These are phyloP conservation scores for Leccinum truebloodii DNA, from an alignment of 768 basidiomycete species.

Conservation along the genomic window DNA sequence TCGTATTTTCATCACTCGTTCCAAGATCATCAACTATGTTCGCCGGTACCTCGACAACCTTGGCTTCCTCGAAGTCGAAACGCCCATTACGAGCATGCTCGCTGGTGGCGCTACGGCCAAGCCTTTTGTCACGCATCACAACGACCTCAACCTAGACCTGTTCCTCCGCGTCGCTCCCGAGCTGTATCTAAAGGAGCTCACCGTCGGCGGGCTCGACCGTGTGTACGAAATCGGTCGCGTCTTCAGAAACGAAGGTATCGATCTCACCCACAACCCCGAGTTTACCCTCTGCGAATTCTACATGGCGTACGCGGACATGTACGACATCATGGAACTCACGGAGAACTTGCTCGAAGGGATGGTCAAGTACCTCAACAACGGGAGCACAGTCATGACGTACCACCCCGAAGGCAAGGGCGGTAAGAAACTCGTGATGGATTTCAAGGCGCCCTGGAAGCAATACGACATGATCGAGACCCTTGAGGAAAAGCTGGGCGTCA, in stretches of 20 bases:
- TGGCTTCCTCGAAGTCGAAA: slow-evolving; percentile 99
- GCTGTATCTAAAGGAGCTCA: slow-evolving; percentile 95
- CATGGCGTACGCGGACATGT: slow-evolving; percentile 99
- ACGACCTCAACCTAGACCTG: slow-evolving; percentile 94
- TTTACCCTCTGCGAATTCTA: slow-evolving; percentile 99
- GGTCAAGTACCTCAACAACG: slow-evolving; percentile 83
- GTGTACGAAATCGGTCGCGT: slow-evolving; percentile 99
- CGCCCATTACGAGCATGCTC: slow-evolving; percentile 94
- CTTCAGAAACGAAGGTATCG: slow-evolving; percentile 98
- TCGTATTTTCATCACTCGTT: slow-evolving; percentile 87
- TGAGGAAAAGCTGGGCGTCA: slow-evolving; percentile 89
- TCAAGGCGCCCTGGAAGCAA: slow-evolving; percentile 94
- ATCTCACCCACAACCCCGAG: slow-evolving; percentile 98
- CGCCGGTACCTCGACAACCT: slow-evolving; percentile 86
- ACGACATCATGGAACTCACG: slow-evolving; percentile 97
- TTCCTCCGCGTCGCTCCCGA: slow-evolving; percentile 98
- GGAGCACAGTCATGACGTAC: slow-evolving; percentile 76
- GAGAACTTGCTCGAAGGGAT: slow-evolving; percentile 88
- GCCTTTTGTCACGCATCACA: slow-evolving; percentile 98
- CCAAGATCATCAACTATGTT: slow-evolving; percentile 89
- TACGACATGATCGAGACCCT: slow-evolving; percentile 98
- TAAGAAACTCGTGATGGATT: slow-evolving; percentile 76
- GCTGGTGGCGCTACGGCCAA: slow-evolving; percentile 99
- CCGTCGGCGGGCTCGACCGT: slow-evolving; percentile 95
- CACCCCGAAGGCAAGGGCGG: slow-evolving; percentile 95